These are phyloP conservation scores for Asclepias syriaca DNA, from an alignment of 257 asterid species.

Conservation along the genomic window DNA sequence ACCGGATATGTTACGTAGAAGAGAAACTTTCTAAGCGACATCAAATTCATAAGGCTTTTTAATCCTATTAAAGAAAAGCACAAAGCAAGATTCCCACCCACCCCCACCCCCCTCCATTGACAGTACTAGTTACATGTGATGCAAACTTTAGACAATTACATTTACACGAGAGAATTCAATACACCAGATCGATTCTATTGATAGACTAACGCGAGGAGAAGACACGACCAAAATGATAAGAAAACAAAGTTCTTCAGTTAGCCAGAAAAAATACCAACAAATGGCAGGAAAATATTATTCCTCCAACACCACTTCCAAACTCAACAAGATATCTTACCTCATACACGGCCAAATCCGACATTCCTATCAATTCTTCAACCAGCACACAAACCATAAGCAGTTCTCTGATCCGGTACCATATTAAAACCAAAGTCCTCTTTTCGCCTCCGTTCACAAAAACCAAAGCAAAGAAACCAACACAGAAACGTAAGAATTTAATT, in stretches of 20 bases:
- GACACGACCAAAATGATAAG: background rate
- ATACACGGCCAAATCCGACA: constrained; percentile 56
- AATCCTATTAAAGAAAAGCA: constrained; percentile 1
- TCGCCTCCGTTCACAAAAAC: constrained; percentile 33
- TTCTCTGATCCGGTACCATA: constrained; percentile 34
- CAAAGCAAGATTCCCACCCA: background rate
- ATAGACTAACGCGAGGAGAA: background rate
- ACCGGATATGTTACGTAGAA: background rate
- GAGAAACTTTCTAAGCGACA: background rate
- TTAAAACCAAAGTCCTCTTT: constrained; percentile 18
- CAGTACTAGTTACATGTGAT: background rate
- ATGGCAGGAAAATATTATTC: background rate
- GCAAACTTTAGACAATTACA: background rate
- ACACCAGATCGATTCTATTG: background rate
- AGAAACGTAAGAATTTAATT: constrained; percentile 21
- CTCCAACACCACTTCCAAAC: background rate
- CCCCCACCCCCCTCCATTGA: background rate
- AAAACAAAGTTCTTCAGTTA: background rate
- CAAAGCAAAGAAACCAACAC: constrained; percentile 18
- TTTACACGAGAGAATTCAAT: background rate
- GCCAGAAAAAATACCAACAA: background rate
- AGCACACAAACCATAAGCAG: constrained; percentile 35
- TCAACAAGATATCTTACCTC: constrained; percentile 33
- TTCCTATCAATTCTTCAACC: constrained; percentile 48
- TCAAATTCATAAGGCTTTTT: background rate